Conservation (phyloP, 257 asterid species). For the Solanum tarijense region DNA sequence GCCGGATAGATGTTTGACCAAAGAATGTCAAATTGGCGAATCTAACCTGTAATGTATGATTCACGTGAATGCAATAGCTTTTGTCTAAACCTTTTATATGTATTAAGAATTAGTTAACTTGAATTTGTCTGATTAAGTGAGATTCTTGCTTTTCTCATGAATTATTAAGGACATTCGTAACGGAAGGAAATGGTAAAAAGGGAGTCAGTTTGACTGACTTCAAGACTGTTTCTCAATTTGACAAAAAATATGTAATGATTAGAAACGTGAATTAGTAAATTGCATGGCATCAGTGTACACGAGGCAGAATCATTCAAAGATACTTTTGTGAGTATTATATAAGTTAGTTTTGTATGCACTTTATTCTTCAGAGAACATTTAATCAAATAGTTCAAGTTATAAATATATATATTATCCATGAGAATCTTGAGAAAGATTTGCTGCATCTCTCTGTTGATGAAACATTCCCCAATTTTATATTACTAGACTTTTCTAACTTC, state of each 20-base stretch:
- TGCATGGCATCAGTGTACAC: background rate
- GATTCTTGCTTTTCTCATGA: background rate
- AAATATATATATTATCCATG: no score
- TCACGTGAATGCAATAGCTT: background rate
- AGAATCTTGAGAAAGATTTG: background rate
- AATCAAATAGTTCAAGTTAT: no score
- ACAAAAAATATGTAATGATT: background rate
- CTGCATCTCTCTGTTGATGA: background rate
- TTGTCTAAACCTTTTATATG: background rate
- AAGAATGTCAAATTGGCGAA: background rate
- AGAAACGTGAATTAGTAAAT: background rate
- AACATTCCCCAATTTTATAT: no score
- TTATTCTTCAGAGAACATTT: no score
- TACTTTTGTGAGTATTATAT: no score
- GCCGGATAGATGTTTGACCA: background rate
- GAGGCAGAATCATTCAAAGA: background rate
- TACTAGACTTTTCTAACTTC: no score
- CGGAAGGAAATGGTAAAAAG: background rate
- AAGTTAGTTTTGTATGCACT: no score
- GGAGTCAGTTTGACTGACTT: no score
- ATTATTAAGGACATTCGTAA: no score
- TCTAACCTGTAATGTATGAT: background rate
- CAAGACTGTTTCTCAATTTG: background rate
- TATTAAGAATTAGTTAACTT: background rate
- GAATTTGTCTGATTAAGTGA: background rate